phyloP scores from a whole-genome alignment of 2,329 filamentous ascomycete species.

The Ceratocystis diversiconidia region DNA sequence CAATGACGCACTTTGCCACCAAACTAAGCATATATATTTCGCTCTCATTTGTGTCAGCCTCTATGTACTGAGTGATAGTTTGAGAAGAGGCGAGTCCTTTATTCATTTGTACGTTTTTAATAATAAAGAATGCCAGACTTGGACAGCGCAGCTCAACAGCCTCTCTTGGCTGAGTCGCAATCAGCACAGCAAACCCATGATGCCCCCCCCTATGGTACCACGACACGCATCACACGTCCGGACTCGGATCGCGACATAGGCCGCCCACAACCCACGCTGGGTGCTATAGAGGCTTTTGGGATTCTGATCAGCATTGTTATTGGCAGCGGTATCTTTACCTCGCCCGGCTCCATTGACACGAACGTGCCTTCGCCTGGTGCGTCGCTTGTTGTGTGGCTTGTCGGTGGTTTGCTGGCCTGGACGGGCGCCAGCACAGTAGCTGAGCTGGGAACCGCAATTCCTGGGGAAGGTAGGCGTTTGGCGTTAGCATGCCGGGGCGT shows the following conservation, averaged over 20 bases:
- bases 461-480: constrained; percentile 36
- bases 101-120: background rate
- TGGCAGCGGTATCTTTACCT: constrained; percentile 51
- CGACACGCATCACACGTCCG: background rate
- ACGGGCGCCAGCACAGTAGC: constrained; percentile 48
- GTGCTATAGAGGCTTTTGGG: constrained; percentile 38
- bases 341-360: constrained; percentile 46
- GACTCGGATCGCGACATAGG: background rate
- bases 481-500: background rate
- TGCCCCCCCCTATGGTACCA: background rate
- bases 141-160: background rate
- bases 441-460: constrained; percentile 49
- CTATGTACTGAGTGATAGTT: background rate
- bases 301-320: constrained; percentile 51
- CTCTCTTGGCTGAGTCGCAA: background rate
- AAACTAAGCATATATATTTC: background rate
- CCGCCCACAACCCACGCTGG: constrained; percentile 27
- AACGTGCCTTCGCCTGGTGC: constrained; percentile 48
- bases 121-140: background rate
- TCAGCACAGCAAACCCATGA: background rate
- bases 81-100: background rate
- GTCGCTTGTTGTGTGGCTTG: constrained; percentile 44
- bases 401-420: constrained; percentile 49
- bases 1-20: constrained; percentile 3
- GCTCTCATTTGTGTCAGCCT: background rate